Conservation (phyloP, 2,329 filamentous ascomycete species). For the Pseudogymnoascus sp. region DNA sequence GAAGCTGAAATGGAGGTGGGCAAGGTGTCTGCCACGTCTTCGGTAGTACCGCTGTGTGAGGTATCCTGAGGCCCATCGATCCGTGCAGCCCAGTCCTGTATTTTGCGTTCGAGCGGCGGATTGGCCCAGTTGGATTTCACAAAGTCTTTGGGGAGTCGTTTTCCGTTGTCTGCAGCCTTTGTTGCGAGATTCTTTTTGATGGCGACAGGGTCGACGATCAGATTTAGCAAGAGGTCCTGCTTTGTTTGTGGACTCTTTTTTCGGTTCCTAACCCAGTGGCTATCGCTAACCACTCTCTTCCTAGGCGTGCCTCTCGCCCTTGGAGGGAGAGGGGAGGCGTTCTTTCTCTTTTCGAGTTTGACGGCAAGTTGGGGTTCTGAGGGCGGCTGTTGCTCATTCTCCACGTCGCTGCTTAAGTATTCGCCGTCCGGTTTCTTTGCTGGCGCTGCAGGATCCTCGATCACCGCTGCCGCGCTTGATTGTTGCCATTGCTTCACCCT, state of each 20-base stretch:
- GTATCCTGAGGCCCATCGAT: conserved; percentile 11
- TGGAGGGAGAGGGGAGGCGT: neutral
- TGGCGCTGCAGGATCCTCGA: conserved; percentile 41
- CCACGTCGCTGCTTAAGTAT: neutral
- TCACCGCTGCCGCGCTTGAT: conserved; percentile 58
- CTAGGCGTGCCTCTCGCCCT: conserved; percentile 44
- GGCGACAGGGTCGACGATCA: neutral
- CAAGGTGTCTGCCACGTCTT: neutral
- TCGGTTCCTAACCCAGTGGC: conserved; percentile 65
- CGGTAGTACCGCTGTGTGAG: neutral
- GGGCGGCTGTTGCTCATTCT: neutral
- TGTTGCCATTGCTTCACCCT: conserved; percentile 82
- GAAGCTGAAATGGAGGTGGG: neutral
- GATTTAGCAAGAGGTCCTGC: neutral
- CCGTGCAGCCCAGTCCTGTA: conserved; percentile 48
- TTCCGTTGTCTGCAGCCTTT: neutral
- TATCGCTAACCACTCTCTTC: conserved; percentile 88
- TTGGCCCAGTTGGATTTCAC: conserved; percentile 44
- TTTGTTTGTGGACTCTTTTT: conserved; percentile 13
- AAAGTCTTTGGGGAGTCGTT: conserved; percentile 29
- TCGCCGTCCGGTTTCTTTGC: conserved; percentile 44
- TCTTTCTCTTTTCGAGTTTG: conserved; percentile 11
- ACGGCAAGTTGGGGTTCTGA: neutral
- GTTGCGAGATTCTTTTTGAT: neutral
- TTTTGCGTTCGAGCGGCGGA: conserved; percentile 48